Conservation (phyloP, 805 yeast genomes). For the Metschnikowia arizonensis region DNA sequence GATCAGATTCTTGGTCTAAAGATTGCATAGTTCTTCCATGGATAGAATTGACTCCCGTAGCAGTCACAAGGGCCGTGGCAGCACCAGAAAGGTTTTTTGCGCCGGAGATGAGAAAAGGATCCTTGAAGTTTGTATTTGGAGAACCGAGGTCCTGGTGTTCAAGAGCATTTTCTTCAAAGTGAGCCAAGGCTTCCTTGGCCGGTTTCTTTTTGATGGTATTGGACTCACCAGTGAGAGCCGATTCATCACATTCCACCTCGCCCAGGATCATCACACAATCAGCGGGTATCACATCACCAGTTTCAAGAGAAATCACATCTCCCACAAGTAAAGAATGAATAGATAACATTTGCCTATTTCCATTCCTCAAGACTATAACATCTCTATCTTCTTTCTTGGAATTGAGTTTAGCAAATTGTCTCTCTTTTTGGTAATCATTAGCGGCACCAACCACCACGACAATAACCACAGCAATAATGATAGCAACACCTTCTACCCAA, state of each 20-base stretch:
- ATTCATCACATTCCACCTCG: constrained; percentile 83
- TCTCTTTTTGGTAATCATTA: constrained; percentile 95
- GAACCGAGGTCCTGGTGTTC: constrained; percentile 39
- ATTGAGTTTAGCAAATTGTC: constrained; percentile 84
- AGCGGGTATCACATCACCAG: constrained; percentile 92
- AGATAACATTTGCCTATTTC: constrained; percentile 62
- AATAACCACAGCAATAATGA: constrained; percentile 82
- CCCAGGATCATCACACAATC: constrained; percentile 77
- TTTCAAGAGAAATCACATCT: constrained; percentile 74
- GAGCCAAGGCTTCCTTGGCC: constrained; percentile 40
- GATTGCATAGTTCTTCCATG: constrained; percentile 90
- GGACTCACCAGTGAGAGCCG: constrained; percentile 91
- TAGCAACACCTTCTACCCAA: constrained; percentile 99
- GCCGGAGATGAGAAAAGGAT: constrained; percentile 88
- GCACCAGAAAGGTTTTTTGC: constrained; percentile 82
- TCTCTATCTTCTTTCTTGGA: constrained; percentile 83
- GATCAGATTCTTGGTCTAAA: constrained; percentile 68
- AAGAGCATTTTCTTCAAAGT: constrained; percentile 25
- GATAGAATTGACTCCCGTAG: constrained; percentile 85
- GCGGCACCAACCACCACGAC: constrained; percentile 92
- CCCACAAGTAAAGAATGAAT: constrained; percentile 81
- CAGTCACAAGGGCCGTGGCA: constrained; percentile 81
- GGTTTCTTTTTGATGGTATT: constrained; percentile 70
- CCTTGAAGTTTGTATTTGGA: constrained; percentile 45
- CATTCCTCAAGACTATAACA: constrained; percentile 70